Evolutionary conservation across 495 filamentous ascomycete species (phyloP), one percentile per base, ranked within the genome.

Genomic region (Neurospora sp.): DNA sequence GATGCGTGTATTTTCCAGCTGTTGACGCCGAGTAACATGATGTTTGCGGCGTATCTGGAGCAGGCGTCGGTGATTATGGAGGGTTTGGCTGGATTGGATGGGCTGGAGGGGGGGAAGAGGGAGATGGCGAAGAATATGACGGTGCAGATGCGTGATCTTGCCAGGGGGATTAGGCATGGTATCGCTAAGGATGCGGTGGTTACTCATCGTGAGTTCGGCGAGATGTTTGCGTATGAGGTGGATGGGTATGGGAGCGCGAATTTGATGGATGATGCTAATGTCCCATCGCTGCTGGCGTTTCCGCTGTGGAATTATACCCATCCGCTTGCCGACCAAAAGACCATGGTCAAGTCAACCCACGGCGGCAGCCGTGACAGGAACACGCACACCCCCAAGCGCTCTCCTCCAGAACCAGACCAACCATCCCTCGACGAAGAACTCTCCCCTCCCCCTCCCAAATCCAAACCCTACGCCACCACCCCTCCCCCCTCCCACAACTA

Each of bases 211-310:
- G 78, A 81, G 12, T 80, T 82, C 73, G 81, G 79, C 71, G 77
- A 81, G 12, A 85, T 91, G 27, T 90, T 88, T 73, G 89, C 89
- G 5, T 91, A 86, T 75, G 89, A 90, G 76, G 85, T 90, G 10
- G 88, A 90, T 74, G 89, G 89, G 12, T 90, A 87, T 72, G 87
- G 87, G 69, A 77, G 82, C 46, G 81, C 84, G 20, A 90, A 88
- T 71, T 79, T 89, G 46, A 90, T 90, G 89, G 89, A 90, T 73
- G 89, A 91, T 71, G 88, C 89, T 44, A 90, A 91, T 73, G 85
- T 90, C 62, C 88, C 89, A 0, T 87, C 84, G 11, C 84, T 91
- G 2, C 82, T 90, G 20, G 84, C 87, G 2, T 73, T 81, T 66
- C 78, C 79, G 20, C 69, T 81, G 66, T 80, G 79, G 78, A 80